Conservation (phyloP, 345 rosid species). For the Crucihimalaya himalaica region DNA sequence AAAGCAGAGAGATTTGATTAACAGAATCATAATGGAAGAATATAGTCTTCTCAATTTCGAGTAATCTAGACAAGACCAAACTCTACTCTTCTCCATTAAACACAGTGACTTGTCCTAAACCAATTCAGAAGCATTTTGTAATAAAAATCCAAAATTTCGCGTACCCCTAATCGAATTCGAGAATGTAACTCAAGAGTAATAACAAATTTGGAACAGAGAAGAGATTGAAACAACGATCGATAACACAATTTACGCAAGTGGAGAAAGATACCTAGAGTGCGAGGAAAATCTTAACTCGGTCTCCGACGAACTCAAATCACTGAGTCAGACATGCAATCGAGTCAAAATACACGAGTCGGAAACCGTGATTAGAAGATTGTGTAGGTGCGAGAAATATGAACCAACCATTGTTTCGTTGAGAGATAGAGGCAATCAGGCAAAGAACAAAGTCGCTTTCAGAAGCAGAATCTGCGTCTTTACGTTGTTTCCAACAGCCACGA, state of each 20-base stretch:
- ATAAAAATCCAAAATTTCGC: not conserved
- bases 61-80: not conserved
- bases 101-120: not conserved
- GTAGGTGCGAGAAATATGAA: not conserved
- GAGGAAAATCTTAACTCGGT: constrained; percentile 7
- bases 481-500: constrained; percentile 26
- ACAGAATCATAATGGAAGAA: not conserved
- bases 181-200: not conserved
- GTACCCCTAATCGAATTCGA: constrained; percentile 7
- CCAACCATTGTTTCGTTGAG: constrained; percentile 23
- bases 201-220: not conserved
- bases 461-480: constrained; percentile 26
- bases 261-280: constrained; percentile 11
- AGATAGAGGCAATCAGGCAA: too few species aligned
- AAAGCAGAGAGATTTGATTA: not conserved
- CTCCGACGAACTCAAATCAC: not conserved
- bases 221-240: not conserved
- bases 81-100: not conserved
- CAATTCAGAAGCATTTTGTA: not conserved
- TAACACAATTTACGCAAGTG: not conserved
- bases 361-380: not conserved
- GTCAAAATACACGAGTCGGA: not conserved
- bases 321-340: constrained; percentile 4
- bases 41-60: not conserved
- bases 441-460: constrained; percentile 19